Evolutionary conservation across 768 basidiomycete genomes (phyloP).

Genomic region (Flagelloscypha sp.): DNA sequence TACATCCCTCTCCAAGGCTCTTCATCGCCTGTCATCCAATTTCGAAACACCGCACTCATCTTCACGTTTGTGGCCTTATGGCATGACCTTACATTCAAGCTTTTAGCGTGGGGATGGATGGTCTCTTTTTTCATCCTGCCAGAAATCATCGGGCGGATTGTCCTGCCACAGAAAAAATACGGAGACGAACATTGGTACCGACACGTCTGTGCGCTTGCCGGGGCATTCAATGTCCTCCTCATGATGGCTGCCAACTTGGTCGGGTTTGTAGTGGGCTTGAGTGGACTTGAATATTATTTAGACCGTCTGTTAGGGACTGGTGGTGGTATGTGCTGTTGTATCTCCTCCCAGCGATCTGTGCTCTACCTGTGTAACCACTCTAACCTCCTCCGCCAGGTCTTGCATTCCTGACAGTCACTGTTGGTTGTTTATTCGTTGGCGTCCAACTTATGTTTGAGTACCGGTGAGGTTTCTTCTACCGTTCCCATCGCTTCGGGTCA

Average conservation of each 20-base stretch:
- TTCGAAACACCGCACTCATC: conserved; percentile 64
- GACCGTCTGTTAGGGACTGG: conserved; percentile 53
- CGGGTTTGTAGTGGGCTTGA: conserved; percentile 86
- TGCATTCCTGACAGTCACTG: conserved; percentile 53
- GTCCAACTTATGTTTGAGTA: conserved; percentile 97
- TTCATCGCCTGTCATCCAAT: conserved; percentile 30
- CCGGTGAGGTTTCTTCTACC: conserved; percentile 38
- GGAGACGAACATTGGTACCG: conserved; percentile 70
- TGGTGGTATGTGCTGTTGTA: conserved; percentile 40
- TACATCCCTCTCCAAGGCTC: conserved; percentile 88
- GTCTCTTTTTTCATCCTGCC: conserved; percentile 85
- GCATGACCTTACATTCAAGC: conserved; percentile 86
- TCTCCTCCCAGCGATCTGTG: conserved; percentile 1
- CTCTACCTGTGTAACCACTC: conserved; percentile 1
- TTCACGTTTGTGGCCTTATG: conserved; percentile 97
- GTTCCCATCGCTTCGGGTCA: conserved; percentile 1
- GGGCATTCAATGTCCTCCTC: conserved; percentile 73
- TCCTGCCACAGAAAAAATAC: conserved; percentile 60
- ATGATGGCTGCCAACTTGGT: conserved; percentile 93
- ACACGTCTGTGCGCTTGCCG: conserved; percentile 76
- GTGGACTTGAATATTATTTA: conserved; percentile 66
- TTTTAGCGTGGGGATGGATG: conserved; percentile 97
- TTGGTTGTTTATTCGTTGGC: conserved; percentile 65
- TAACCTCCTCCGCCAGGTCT: too few species aligned
- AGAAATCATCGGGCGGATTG: conserved; percentile 55